Base-by-base conservation (phyloP, 1,284 basidiomycete species). In the Vanrija pseudolonga region DNA sequence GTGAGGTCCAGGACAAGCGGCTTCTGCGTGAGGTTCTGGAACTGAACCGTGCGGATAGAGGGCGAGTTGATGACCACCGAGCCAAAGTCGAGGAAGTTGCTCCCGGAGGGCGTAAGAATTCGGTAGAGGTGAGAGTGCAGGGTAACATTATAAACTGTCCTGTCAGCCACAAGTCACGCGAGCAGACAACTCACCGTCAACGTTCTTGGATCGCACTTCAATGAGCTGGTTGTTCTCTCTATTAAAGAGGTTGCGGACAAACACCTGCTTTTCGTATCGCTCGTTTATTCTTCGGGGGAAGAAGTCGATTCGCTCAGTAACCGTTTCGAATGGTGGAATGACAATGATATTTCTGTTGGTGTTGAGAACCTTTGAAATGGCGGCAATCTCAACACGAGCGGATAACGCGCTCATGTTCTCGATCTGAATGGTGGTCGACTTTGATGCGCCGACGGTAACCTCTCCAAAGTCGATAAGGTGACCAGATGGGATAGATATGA, bases 61-160 rank as follows among this genome's bases (percentile, higher is more conserved):
- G 76, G 68, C 36, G 76, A 74, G 65, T 79, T 78, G 70, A 80
- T 77, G 51, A 79, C 73, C 44, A 80, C 79, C 24, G 76, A 76
- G 36, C 78, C 79, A 63, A 80, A 80, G 55, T 80, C 79, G 51
- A 80, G 62, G 55, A 78, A 80, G 66, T 80, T 80, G 52, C 74
- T 72, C 8, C 79, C 79, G 15, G 75, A 73, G 2, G 78, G 77
- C 12, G 79, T 80, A 44, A 80, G 69, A 53, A 80, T 79, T n/a
- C 77, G 76, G 63, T 80, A 80, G 41, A 80, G 74, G 55, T 80
- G 76, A 23, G 79, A 80, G 59, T 80, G 79, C 48, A 80, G 74
- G 26, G 78, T 78, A 55, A 80, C 73, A 41, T 79, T 77, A 65
- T 80, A 76, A 47, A 77, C 64, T 62, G 40, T 5, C 32, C 4